Evolutionary conservation across 768 basidiomycete species (phyloP), one percentile per base, ranked within the genome.

Genomic region (Amanita molliuscula): DNA sequence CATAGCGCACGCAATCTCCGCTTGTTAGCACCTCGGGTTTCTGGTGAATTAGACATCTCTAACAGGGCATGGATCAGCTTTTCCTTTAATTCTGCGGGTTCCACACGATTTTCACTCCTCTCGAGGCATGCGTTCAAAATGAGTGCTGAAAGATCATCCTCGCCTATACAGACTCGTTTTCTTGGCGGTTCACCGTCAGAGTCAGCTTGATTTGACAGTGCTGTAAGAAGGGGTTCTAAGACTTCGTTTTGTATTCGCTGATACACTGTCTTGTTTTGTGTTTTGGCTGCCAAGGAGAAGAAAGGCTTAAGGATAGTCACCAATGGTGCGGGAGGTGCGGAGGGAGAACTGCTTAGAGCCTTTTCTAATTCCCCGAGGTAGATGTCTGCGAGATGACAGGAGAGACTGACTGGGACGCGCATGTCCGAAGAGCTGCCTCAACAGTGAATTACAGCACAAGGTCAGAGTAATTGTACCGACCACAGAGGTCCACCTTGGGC

Each of bases 361-460:
- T 80, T 91, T 60, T 96, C 80, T 31, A 99, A 76, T 61, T 98
- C 95, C 55, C 89, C 84, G 11, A 94, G 62, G 62, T 89, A 96
- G 42, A 97, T 80, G 61, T 99, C 95, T 11, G 84, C 75, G 16
- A 98, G 65, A 63, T 99, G 95, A 60, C 84, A 93, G 20, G 81
- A 72, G 16, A 99, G 71, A 53, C 92, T 81, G 3, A 73, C 65
- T 1, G 95, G 90, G 1, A 92, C 81, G 41, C 82, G 79, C 15
- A 68, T 69, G 58, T 96, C 84, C 47, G 75, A 69, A 8, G 81
- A 75, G 59, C 89, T 92, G 61, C 18, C 38, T 45, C 28, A 16
- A 9, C 28, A 26, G 55, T 48, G 11, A 54, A 41, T 31, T 53
- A 43, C 18, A 16, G 20, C 11, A 26, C 21, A 25, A 33, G 20